phyloP scores from a whole-genome alignment of 2,329 filamentous ascomycete species.

The Ophiostoma populinum region DNA sequence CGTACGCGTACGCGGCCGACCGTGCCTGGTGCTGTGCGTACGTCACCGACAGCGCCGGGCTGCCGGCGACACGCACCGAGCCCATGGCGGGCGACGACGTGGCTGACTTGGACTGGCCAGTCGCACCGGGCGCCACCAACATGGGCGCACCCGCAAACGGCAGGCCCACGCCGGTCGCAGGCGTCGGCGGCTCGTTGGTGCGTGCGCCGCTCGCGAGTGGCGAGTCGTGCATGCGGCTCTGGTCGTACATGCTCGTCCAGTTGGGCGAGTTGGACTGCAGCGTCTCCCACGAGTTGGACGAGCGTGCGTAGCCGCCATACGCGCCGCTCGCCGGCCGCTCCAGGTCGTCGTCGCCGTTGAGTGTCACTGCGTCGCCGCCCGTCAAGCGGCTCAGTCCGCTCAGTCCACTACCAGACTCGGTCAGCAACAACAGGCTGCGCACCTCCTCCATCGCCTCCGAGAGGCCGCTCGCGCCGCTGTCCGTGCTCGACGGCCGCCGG shows the following conservation, averaged over 20 bases:
- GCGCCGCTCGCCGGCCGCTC: not conserved
- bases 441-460: constrained; percentile 12
- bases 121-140: no score
- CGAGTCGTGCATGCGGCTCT: not conserved
- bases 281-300: constrained; percentile 11
- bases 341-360: not conserved
- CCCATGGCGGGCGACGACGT: not conserved
- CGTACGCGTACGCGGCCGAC: not conserved
- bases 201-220: constrained; percentile 2
- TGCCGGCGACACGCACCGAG: not conserved
- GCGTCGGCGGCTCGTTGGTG: constrained; percentile 4
- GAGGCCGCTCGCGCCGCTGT: constrained; percentile 8
- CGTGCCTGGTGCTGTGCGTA: constrained; percentile 3
- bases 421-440: constrained; percentile 8
- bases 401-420: constrained; percentile 3
- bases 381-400: not conserved
- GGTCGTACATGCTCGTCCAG: constrained; percentile 11
- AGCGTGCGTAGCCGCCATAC: constrained; percentile 1
- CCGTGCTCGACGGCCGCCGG: constrained; percentile 1
- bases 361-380: not conserved
- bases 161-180: constrained; percentile 2
- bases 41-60: constrained; percentile 1
- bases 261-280: constrained; percentile 10
- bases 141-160: not conserved
- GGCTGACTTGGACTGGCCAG: not conserved